Evolutionary conservation across 2,329 filamentous ascomycete species (phyloP).

Genomic region (Incumbomyces delicatus): DNA sequence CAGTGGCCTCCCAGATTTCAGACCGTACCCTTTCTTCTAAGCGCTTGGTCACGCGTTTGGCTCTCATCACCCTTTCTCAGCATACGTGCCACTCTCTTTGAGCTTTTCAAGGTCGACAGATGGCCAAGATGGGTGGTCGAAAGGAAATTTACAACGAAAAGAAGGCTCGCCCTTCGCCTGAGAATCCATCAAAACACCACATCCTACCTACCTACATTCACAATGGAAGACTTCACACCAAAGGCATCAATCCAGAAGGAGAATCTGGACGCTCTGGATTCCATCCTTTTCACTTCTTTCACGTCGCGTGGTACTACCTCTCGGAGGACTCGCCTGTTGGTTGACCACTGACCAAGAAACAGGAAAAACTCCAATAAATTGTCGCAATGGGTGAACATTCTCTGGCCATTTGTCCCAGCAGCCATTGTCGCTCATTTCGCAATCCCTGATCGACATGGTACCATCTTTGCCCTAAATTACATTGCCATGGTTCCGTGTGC

Average conservation of each 20-base stretch:
- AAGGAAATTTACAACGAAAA: slow-evolving; percentile 1
- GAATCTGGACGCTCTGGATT: slow-evolving; percentile 61
- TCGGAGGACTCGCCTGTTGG: too few species aligned
- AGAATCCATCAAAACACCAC: slow-evolving; percentile 13
- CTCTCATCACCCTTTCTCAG: too few species aligned
- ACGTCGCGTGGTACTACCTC: slow-evolving; percentile 45
- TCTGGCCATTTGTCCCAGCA: slow-evolving; percentile 66
- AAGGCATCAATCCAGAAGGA: slow-evolving; percentile 41
- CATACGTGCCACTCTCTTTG: too few species aligned
- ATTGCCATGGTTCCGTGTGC: slow-evolving; percentile 69
- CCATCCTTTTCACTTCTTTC: slow-evolving; percentile 54
- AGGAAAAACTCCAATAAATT: slow-evolving; percentile 42
- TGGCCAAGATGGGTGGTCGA: background rate
- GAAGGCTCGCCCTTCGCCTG: background rate
- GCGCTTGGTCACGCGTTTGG: too few species aligned
- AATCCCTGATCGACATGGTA: slow-evolving; percentile 47
- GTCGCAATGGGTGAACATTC: slow-evolving; percentile 57
- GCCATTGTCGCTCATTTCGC: slow-evolving; percentile 57
- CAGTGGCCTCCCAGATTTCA: too few species aligned
- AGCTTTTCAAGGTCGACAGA: background rate
- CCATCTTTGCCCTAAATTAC: slow-evolving; percentile 61
- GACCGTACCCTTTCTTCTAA: too few species aligned
- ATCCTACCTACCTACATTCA: slow-evolving; percentile 21
- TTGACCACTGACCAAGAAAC: background rate
- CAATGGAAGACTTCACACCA: slow-evolving; percentile 26